Base-by-base conservation (phyloP, 352 stramenopile species). In the Phytophthora sojae region DNA sequence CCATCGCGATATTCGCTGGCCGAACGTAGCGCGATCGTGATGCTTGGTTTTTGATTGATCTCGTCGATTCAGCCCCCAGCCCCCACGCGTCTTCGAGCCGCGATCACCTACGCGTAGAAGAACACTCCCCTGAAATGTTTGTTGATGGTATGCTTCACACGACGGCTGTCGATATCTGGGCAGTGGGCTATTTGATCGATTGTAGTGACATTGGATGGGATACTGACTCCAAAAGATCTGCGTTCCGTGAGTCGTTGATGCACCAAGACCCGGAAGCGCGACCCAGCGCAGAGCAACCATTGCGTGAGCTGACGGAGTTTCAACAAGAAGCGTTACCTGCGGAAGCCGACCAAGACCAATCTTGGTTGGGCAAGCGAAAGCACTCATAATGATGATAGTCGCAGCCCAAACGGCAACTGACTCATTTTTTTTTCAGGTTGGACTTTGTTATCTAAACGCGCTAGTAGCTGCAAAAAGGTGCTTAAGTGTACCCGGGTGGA, bases 41-140 rank as follows among this genome's bases (percentile, higher is more conserved):
- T 69, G 39, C 52, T 6, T 69, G 52, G 62, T 69, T 64, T 26
- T 35, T 69, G n/a, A 69, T 64, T 26, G 53, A 69, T 25, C 64
- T 69, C 32, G 39, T 50, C 2, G 62, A 69, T 57, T n/a, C 62
- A 8, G 53, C 62, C 9, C 2, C 12, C 25, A 69, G 52, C 42
- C 62, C 39, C 9, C 52, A 64, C 32, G 29, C 39, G 52, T 57
- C 21, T 37, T 12, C n/a, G 29, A n/a, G 26, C 19, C 26, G 42
- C 30, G 19, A n/a, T 15, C 11, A 63, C 32, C 53, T 69, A 11
- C 56, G 23, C 50, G 23, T 15, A n/a, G 39, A 47, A 47, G 39
- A 47, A 5, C 39, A 47, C 17, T 8, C 39, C 5, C 12, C 39
- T 47, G 61, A 67, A 25, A 55, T 57, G 5, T 64, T 56, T 23